Evolutionary conservation across 2,329 filamentous ascomycete genomes (phyloP), one percentile per base, ranked within the genome.

Genomic region (Arthrobotrys conoides): DNA sequence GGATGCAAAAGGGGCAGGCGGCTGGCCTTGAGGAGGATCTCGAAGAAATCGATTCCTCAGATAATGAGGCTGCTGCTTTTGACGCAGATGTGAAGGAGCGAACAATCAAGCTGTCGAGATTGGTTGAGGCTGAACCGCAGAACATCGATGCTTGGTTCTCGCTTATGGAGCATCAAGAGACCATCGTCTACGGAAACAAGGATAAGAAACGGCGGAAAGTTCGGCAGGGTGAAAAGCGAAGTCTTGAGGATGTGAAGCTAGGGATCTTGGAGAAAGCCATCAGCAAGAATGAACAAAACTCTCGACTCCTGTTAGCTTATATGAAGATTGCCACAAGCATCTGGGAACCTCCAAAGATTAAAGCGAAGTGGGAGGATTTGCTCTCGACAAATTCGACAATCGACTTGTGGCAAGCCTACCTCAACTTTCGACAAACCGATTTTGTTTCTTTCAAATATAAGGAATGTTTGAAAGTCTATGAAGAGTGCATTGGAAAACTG

Each of bases 191-290:
- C 27, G 75, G 75, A 5, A 68, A 49, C 16, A 73, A 69, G 20
- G 75, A 73, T 36, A 55, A 48, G 16, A 49, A 85, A 86, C 65
- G 85, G 86, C 24, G 86, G 86, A 27, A 85, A 87, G 22, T 84
- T 84, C 51, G 83, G 82, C 77, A 86, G 85, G 82, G 87, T 83
- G 49, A 86, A 84, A 46, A 64, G 88, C 88, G 79, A 91, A 91
- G 79, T 89, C 93, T 69, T 5, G 90, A 93, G 2, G 91, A 96
- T 80, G 90, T 97, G 70, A 95, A 93, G 80, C 85, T 97, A 1
- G 90, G 91, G 1, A 89, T 97, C 78, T 92, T 94, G 77, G 90
- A 95, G 80, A 90, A 93, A 78, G 94, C 94, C 0, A 84, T 97
- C 6, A 85, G 86, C 10, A 88, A 91, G 55, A 86, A 89, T 5